Conservation (phyloP, 768 basidiomycete species). For the Termitomyces sp. region DNA sequence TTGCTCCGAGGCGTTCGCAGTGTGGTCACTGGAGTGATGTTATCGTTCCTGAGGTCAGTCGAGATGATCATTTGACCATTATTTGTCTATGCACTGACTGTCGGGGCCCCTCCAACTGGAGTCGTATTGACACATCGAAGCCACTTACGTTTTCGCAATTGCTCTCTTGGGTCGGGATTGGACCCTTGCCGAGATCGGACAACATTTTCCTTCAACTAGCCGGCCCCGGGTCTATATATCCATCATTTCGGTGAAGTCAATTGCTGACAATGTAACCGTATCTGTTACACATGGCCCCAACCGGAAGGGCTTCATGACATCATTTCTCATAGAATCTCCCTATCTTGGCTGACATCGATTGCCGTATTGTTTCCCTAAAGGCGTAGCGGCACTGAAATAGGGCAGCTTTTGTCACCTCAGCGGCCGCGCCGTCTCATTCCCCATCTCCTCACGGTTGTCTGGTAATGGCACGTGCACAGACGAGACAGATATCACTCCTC, state of each 20-base stretch:
- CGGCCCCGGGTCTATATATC: background rate
- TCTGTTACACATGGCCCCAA: conserved; percentile 13
- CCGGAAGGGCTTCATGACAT: conserved; percentile 1
- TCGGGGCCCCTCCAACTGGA: background rate
- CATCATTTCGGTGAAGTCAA: conserved; percentile 3
- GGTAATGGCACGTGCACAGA: conserved; percentile 10
- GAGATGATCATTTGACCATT: background rate
- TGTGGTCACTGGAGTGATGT: background rate
- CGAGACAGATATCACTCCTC: background rate
- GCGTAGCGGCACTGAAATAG: conserved; percentile 11
- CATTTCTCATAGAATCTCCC: conserved; percentile 10
- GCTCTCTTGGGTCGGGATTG: background rate
- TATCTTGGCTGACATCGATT: conserved; percentile 8
- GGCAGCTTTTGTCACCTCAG: conserved; percentile 9
- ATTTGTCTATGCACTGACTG: background rate
- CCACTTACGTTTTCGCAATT: background rate
- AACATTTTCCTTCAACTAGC: background rate
- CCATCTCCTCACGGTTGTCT: conserved; percentile 13
- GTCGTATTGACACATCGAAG: background rate
- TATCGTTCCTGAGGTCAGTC: background rate
- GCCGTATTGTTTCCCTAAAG: conserved; percentile 5
- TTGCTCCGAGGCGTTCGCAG: background rate
- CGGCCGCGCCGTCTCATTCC: conserved; percentile 6
- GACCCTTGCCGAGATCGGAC: background rate
- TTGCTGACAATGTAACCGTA: background rate